Base-by-base conservation (phyloP, 2,329 filamentous ascomycete species). In the Penicillium rolfsii region DNA sequence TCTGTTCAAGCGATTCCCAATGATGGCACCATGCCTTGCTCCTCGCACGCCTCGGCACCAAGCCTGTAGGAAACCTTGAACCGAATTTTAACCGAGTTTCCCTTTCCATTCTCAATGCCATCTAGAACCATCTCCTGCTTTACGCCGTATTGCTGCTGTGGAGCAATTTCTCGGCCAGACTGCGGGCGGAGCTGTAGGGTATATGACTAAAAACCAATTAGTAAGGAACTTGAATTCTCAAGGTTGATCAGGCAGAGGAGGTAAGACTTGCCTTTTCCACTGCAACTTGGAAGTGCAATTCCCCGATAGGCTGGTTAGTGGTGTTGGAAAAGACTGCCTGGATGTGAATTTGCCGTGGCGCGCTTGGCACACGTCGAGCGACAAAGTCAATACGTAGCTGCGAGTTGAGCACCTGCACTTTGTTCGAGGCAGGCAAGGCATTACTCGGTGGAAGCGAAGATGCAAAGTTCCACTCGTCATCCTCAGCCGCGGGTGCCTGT, bases 381-480 rank as follows among this genome's bases (percentile, higher is more conserved):
- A 88, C 81, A 74, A 97, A 89, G 41, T 91, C 85, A 61, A 96
- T 88, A 61, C 86, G 86, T 50, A 98, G 80, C 46, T 80, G 83
- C 1, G 87, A 89, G 70, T 91, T 88, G 71, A 87, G 87, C 46
- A 97, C 86, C 3, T 83, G 84, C 22, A 89, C 80, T 52, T 86
- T 85, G 66, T 91, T 86, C 54, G 86, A 84, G 55, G 79, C 82
- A 1, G 88, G 87, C 36, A 86, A 83, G 62, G 77, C 70, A 58
- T 63, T 73, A 77, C 30, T 77, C 60, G 86, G 83, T 3, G 94
- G 94, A 14, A 97, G 82, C 0, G 94, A 89, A 0, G 94, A 98
- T 3, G 91, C 87, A 75, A 98, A 98, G 26, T 87, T 90, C 93
- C 94, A 98, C 72, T 98, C 94, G 65, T 98, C 94, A 54, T 97